Evolutionary conservation across 257 asterid species (phyloP), one percentile per base, ranked within the genome.

Genomic region (Plantago elongata): DNA sequence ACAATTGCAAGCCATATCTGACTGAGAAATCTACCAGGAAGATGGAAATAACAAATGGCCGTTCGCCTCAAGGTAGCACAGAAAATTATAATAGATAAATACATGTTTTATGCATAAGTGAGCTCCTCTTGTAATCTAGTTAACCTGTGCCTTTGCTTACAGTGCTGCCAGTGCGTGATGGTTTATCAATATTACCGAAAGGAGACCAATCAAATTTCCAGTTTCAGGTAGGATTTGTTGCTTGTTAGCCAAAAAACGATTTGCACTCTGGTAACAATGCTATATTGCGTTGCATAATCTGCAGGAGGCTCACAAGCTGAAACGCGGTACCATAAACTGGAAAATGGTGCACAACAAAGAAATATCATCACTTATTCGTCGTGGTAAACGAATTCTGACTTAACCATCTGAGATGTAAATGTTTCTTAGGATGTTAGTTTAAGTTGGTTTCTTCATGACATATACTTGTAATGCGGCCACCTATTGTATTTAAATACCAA

Each of bases 151-250:
- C 11, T 63, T 16, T 65, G 62, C 52, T 57, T 62, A 54, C 60
- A 85, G 90, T 81, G 66, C 13, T 73, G 7, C 86, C 82, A 2
- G 81, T 71, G 38, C 71, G 61, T 0, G 81, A 79, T 61, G 72
- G 72, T 51, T 76, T 63, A 38, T 45, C 81, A 17, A 30, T 57
- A 38, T 45, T 66, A 60, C 81, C 88, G 27, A 79, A 67, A 66
- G 44, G 76, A 42, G 77, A 67, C 76, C 58, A 59, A 30, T 65
- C 76, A 16, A 69, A 12, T 62, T 84, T 84, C 61, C 79, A 77
- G 48, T 84, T 87, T 66, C 77, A 82, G 88, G 93, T 87, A 47
- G 13, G 38, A 63, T 40, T 22, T n/a, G 14, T 13, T 29, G 1
- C 47, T 38, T 10, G n/a, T 34, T 45, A 37, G 11, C 16, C 14